Evolutionary conservation across 768 basidiomycete genomes (phyloP), one percentile per base, ranked within the genome.

Genomic region (Tulasnella sp.): DNA sequence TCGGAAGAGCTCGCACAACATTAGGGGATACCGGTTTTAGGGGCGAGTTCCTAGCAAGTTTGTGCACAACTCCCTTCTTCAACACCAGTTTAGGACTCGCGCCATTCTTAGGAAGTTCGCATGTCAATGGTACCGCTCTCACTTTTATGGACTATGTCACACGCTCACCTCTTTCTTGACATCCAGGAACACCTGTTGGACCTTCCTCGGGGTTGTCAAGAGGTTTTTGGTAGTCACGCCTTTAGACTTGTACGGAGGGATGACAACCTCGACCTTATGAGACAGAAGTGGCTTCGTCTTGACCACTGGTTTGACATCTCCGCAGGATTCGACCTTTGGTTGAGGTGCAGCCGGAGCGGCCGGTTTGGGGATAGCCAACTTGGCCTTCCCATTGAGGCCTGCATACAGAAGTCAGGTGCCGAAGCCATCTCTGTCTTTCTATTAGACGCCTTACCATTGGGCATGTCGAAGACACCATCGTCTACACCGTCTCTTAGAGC

Each of bases 301-400:
- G 17, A 44, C 26, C 11, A 16, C 32, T 7, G 0, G 42, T 29
- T 44, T 35, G 8, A 37, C 17, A n/a, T 34, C 29, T 19, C 69
- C 29, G n/a, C 19, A n/a, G 16, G 35, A 22, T 29, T 70, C 52
- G 19, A 7, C 67, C 41, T 69, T 69, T 14, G 40, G 67, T 29
- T 3, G 39, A 4, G 42, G 22, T 36, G 64, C 29, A 34, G 67
- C 39, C n/a, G 16, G 41, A 19, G 44, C 39, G 9, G 52, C 3
- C 41, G 69, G 44, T 16, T 52, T 70, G 34, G 64, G 64, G 26
- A 35, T 11, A 14, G 52, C 29, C 19, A 70, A 44, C 37, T 70
- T 70, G 6, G 52, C 69, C 44, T 26, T 62, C n/a, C 69, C 69
- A 19, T 62, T 62, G 3, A 70, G 69, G 12, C 69, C 69, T 70